Evolutionary conservation across 1,139 yeast species (phyloP).

Genomic region (Suhomyces yuchorum): DNA sequence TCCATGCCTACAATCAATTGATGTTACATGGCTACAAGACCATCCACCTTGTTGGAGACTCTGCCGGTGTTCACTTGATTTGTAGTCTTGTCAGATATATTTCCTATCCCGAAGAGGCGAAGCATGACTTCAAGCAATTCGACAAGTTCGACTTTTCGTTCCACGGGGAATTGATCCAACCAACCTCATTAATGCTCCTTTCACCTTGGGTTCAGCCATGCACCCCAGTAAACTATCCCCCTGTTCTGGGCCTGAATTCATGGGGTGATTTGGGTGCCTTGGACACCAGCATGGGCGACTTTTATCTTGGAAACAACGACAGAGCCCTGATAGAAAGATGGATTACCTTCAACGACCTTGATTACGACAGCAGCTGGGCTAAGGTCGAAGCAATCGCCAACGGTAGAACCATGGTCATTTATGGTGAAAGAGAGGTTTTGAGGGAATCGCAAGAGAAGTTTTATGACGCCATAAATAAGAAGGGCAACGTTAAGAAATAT

Average conservation of each 20-base stretch:
- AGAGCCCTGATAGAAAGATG: conserved; percentile 22
- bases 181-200: conserved; percentile 34
- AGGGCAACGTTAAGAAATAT: conserved; percentile 23
- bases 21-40: conserved; percentile 31
- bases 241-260: conserved; percentile 25
- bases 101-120: conserved; percentile 35
- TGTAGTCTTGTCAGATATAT: conserved; percentile 35
- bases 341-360: conserved; percentile 29
- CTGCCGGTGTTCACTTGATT: conserved; percentile 49
- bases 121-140: conserved; percentile 22
- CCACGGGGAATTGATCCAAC: conserved; percentile 25
- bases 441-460: conserved; percentile 35
- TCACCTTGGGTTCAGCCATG: conserved; percentile 50
- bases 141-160: conserved; percentile 25
- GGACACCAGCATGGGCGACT: conserved; percentile 31
- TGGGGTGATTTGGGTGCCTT: conserved; percentile 39
- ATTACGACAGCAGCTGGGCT: conserved; percentile 32
- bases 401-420: conserved; percentile 31
- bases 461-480: conserved; percentile 19
- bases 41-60: conserved; percentile 46
- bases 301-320: conserved; percentile 28
- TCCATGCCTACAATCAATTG: conserved; percentile 31
- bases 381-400: conserved; percentile 32
- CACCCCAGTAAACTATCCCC: conserved; percentile 22
- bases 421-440: conserved; percentile 41